Evolutionary conservation across 345 rosid genomes (phyloP).

Genomic region (Pseudoturritis turrita): DNA sequence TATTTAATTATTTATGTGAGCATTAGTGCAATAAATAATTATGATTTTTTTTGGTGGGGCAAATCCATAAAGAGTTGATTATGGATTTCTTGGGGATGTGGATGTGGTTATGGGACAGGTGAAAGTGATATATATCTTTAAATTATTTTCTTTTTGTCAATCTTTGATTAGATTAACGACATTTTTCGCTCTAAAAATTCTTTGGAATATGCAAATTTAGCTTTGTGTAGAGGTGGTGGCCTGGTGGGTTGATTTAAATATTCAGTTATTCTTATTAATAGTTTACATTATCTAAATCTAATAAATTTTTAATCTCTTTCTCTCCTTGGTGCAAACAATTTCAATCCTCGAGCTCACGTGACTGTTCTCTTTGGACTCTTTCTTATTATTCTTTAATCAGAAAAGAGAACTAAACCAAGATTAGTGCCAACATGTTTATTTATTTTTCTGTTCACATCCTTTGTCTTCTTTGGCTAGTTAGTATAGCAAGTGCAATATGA

Average conservation of each 20-base stretch:
- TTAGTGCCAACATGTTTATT: neutral
- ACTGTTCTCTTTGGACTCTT: neutral
- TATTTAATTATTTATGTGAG: neutral
- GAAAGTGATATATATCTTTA: conserved; percentile 4
- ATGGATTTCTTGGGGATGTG: conserved; percentile 9
- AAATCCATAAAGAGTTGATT: conserved; percentile 5
- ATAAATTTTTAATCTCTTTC: neutral
- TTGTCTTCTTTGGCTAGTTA: neutral
- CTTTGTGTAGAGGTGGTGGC: conserved; percentile 17
- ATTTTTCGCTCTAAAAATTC: neutral
- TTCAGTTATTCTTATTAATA: neutral
- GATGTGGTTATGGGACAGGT: conserved; percentile 16
- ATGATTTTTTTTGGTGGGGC: neutral
- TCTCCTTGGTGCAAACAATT: conserved; percentile 15
- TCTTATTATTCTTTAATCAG: conserved; percentile 4
- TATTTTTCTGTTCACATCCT: neutral
- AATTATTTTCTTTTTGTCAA: conserved; percentile 5
- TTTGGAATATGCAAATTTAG: conserved; percentile 26
- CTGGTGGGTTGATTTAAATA: conserved; percentile 21
- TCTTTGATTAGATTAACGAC: conserved; percentile 17
- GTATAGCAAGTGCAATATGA: neutral
- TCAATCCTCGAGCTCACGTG: conserved; percentile 26
- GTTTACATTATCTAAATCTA: conserved; percentile 8
- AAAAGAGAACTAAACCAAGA: neutral
- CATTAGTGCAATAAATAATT: conserved; percentile 10